Evolutionary conservation across 2,329 filamentous ascomycete species (phyloP).

Genomic region (Shiraia sp.): DNA sequence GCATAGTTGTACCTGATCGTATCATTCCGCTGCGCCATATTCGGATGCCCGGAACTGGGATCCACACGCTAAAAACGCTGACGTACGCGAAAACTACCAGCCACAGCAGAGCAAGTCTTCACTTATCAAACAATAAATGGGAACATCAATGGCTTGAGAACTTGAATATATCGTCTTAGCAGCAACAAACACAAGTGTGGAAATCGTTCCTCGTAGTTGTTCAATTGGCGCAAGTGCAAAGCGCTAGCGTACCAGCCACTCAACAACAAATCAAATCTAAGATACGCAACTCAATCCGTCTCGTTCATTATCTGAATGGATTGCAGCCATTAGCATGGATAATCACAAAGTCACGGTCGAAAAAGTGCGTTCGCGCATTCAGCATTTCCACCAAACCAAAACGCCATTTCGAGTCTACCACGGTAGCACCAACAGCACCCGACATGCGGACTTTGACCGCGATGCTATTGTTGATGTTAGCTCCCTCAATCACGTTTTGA

Average conservation of each 20-base stretch:
- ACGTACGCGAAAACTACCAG: slow-evolving; percentile 12
- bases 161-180: too few relatives aligned
- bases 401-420: slow-evolving; percentile 61
- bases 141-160: neutral
- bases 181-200: too few relatives aligned
- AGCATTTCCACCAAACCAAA: slow-evolving; percentile 30
- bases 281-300: neutral
- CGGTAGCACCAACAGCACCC: slow-evolving; percentile 76
- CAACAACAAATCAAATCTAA: neutral
- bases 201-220: too few relatives aligned
- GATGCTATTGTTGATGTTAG: slow-evolving; percentile 65
- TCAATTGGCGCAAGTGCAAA: slow-evolving; percentile 1
- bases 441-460: slow-evolving; percentile 50
- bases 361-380: slow-evolving; percentile 22
- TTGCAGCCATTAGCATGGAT: slow-evolving; percentile 18
- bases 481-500: slow-evolving; percentile 63
- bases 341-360: slow-evolving; percentile 26
- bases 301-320: too few relatives aligned
- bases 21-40: too few relatives aligned
- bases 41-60: slow-evolving; percentile 24
- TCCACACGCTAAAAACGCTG: slow-evolving; percentile 22
- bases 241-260: slow-evolving; percentile 9
- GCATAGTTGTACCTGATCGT: too few relatives aligned
- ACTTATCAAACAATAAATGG: neutral
- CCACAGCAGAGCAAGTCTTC: too few relatives aligned